Conservation (phyloP, 1,284 basidiomycete species). For the Ustilago crameri region DNA sequence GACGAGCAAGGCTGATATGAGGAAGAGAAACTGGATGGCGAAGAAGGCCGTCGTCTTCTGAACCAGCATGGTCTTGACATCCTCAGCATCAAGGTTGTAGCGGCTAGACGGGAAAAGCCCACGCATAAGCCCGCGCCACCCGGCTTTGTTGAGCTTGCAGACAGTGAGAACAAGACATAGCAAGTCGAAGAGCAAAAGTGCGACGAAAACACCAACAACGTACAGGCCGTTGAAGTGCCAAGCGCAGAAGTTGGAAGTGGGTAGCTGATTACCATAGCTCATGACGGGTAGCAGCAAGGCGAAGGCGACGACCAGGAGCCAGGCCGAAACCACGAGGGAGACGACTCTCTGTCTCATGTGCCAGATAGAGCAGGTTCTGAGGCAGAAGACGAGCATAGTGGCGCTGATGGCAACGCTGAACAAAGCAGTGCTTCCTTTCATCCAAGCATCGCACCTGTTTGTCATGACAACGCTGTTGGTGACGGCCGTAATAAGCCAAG, state of each 20-base stretch:
- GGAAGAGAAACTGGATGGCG: conserved; percentile 51
- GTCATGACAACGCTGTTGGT: conserved; percentile 51
- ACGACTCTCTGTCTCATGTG: conserved; percentile 46
- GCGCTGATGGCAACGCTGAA: conserved; percentile 53
- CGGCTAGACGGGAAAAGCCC: conserved; percentile 38
- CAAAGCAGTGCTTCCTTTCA: conserved; percentile 39
- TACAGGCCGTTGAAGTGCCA: conserved; percentile 47
- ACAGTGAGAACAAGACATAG: conserved; percentile 52
- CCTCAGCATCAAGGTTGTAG: conserved; percentile 48
- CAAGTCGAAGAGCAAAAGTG: conserved; percentile 48
- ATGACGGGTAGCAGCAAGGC: conserved; percentile 45
- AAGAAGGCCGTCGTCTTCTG: conserved; percentile 59
- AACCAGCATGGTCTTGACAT: conserved; percentile 58
- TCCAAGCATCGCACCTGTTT: conserved; percentile 37
- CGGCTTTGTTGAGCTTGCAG: conserved; percentile 56
- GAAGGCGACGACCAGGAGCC: conserved; percentile 47
- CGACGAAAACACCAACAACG: conserved; percentile 45
- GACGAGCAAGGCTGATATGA: conserved; percentile 48
- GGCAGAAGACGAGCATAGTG: conserved; percentile 58
- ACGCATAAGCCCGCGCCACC: conserved; percentile 46
- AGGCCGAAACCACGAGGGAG: conserved; percentile 44
- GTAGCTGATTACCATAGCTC: conserved; percentile 32
- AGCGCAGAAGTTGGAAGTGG: conserved; percentile 51
- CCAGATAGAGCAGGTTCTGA: conserved; percentile 59
- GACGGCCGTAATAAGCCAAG: conserved; percentile 52